Conservation (phyloP, 805 yeast genomes). For the Kazachstania viticola region DNA sequence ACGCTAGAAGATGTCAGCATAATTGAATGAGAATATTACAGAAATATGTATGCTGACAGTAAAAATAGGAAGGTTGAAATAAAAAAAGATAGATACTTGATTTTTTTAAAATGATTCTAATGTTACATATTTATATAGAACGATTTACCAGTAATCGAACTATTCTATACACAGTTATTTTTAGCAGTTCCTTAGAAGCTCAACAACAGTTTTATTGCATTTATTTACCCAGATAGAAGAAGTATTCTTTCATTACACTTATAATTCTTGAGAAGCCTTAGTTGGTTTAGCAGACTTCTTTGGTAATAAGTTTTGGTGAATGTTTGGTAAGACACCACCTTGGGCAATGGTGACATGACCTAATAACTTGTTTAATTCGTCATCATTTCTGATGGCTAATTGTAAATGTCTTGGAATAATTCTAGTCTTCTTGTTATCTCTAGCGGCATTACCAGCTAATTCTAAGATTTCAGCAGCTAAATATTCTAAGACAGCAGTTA, state of each 20-base stretch:
- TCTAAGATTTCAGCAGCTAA: conserved; percentile 96
- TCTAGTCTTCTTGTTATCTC: conserved; percentile 98
- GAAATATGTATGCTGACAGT: too few relatives aligned
- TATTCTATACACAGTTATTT: too few relatives aligned
- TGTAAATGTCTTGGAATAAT: conserved; percentile 98
- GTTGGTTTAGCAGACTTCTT: conserved; percentile 53
- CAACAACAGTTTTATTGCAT: too few relatives aligned
- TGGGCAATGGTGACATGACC: conserved; percentile 93
- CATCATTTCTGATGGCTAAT: conserved; percentile 97
- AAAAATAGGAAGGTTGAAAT: too few relatives aligned
- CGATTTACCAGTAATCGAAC: too few relatives aligned
- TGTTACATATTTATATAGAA: too few relatives aligned
- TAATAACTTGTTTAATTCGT: conserved; percentile 89
- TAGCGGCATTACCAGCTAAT: conserved; percentile 97
- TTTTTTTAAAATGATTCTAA: too few relatives aligned
- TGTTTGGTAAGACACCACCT: conserved; percentile 99
- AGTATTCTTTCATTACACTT: conserved; percentile 13
- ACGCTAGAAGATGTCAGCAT: too few relatives aligned
- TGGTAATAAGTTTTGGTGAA: conserved; percentile 85
- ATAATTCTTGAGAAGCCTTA: conserved; percentile 59
- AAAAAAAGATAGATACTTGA: too few relatives aligned
- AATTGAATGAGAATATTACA: too few relatives aligned
- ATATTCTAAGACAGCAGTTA: conserved; percentile 94
- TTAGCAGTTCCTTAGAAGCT: too few relatives aligned
- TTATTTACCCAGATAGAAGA: not conserved